Percentiles rank a stretch among this genome's conserved stretches.
phyloP scores from a whole-genome alignment of 75 land plant species.

The Pinus taeda region DNA sequence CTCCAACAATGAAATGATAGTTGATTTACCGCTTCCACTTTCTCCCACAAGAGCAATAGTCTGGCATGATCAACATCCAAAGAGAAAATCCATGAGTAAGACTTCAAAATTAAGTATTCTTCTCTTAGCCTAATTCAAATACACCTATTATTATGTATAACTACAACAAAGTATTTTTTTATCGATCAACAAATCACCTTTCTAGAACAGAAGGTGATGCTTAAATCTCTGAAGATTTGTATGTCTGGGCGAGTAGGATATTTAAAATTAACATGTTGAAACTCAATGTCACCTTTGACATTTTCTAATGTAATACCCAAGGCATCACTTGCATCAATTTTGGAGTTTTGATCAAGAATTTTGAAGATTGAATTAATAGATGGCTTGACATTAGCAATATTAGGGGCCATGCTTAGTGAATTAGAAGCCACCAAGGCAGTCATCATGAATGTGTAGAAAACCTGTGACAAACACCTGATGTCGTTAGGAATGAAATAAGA shows the following conservation, averaged over 20 bases:
- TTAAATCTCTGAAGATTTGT: slow-evolving; percentile 38
- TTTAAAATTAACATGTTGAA: too few species aligned
- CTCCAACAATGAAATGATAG: slow-evolving; percentile 11
- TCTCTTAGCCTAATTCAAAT: neutral
- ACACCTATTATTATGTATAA: slow-evolving; percentile 21
- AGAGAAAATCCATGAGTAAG: slow-evolving; percentile 20
- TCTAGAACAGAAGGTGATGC: slow-evolving; percentile 51
- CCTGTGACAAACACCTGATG: slow-evolving; percentile 28
- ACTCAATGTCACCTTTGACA: neutral
- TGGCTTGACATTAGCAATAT: slow-evolving; percentile 54
- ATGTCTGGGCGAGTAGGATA: too few species aligned
- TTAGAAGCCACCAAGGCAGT: slow-evolving; percentile 64
- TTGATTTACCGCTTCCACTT: too few species aligned
- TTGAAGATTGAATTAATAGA: slow-evolving; percentile 5
- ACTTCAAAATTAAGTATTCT: neutral
- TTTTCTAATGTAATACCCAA: slow-evolving; percentile 33
- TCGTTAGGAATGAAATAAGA: neutral
- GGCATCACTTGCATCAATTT: slow-evolving; percentile 41
- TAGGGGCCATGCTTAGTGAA: slow-evolving; percentile 54
- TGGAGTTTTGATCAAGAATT: slow-evolving; percentile 61
- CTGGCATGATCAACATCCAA: slow-evolving; percentile 31
- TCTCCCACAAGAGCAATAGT: neutral
- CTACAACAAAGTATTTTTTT: slow-evolving; percentile 3
- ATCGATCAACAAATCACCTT: slow-evolving; percentile 32
- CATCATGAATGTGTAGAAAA: slow-evolving; percentile 42